phyloP scores from a whole-genome alignment of 2,329 filamentous ascomycete genomes.

The Hypoxylon sp. region DNA sequence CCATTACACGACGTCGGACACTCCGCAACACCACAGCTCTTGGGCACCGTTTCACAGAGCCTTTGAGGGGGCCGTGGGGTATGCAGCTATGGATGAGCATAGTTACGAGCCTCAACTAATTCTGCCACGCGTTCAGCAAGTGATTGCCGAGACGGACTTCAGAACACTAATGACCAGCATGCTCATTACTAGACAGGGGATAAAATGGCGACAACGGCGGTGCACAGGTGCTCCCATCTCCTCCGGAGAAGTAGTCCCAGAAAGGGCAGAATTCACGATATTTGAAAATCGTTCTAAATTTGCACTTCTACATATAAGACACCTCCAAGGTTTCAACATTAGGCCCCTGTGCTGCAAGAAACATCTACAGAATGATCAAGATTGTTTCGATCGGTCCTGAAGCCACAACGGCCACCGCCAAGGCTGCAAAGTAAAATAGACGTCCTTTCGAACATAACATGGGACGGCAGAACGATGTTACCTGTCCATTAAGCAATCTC shows the following conservation, averaged over 20 bases:
- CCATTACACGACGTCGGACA: constrained; percentile 38
- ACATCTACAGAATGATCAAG: constrained; percentile 31
- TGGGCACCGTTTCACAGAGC: constrained; percentile 29
- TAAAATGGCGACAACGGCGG: constrained; percentile 26
- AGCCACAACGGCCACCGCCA: constrained; percentile 24
- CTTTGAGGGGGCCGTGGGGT: constrained; percentile 30
- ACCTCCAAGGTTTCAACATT: constrained; percentile 28
- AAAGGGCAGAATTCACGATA: constrained; percentile 1
- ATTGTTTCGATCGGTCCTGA: constrained; percentile 45
- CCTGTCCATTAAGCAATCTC: constrained; percentile 45
- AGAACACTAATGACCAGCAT: constrained; percentile 11
- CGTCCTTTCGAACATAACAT: constrained; percentile 11
- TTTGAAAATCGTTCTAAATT: constrained; percentile 37
- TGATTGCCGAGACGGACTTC: constrained; percentile 9
- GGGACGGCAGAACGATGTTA: constrained; percentile 37
- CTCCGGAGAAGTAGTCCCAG: constrained; percentile 21
- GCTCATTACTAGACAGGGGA: constrained; percentile 18
- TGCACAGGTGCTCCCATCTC: constrained; percentile 32
- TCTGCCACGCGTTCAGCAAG: constrained; percentile 33
- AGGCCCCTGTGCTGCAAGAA: constrained; percentile 33
- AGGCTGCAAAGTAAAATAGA: constrained; percentile 27
- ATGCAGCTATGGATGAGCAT: constrained; percentile 12
- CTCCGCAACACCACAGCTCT: constrained; percentile 36
- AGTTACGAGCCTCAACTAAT: constrained; percentile 37
- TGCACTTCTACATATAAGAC: constrained; percentile 24